Base-by-base conservation (phyloP, 2,329 filamentous ascomycete species). In the Emergomyces pasteurianus region DNA sequence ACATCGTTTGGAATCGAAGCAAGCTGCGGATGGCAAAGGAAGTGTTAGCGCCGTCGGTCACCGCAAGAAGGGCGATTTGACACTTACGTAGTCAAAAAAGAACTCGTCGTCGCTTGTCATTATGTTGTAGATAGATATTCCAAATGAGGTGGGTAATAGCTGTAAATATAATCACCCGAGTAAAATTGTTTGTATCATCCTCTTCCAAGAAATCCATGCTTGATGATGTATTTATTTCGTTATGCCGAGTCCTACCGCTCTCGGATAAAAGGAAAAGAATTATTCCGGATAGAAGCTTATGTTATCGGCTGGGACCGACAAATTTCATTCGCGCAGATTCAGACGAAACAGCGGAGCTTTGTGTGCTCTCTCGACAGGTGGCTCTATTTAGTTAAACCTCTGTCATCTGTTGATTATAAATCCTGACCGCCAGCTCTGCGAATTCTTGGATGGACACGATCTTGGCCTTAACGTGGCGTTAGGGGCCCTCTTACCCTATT, bases 31-130 rank as follows among this genome's bases (percentile, higher is more conserved):
- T 28, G 14, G n/a, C 34, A 55, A 55, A 12, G 40, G 7, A 5
- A 21, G 4, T 18, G 26, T n/a, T 26, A 61, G 14, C 21, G 46
- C 61, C 23, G 55, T 36, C 40, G 38, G 2, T 34, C 14, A 28
- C 14, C 6, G 26, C 14, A 28, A 18, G 8, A 31, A 47, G 53
- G 23, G 14, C n/a, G 42, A 3, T 10, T n/a, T 36, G 58, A 65
- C 65, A 72, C 86, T 79, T 77, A 92, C 88, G 71, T 88, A 80
- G 75, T 90, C 87, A 65, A 90, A 77, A 71, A 92, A 87, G 68
- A 88, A 85, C 76, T 90, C 86, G 71, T 90, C 88, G 72, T 92
- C 87, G 71, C 83, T 85, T 66, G 88, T 87, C 89, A 92, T 92
- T 66, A 70, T 82, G 74, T 61, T 53, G 61, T 59, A 57, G 28